Base-by-base conservation (phyloP, 225 moss, liverwort and hornwort genomes). In the Pseudoscleropodium purum region DNA sequence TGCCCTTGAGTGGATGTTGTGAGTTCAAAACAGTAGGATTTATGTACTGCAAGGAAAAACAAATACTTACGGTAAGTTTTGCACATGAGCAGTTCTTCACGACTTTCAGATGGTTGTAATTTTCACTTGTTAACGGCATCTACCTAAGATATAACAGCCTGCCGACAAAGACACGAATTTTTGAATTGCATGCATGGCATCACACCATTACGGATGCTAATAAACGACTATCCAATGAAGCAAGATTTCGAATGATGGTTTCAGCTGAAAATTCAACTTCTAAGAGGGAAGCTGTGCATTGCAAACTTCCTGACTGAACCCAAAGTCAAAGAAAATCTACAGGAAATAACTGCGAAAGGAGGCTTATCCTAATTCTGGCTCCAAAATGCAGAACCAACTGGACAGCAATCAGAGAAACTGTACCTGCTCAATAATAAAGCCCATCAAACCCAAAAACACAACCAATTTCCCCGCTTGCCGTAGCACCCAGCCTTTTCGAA, bases 341-440 rank as follows among this genome's bases (percentile, higher is more conserved):
- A 79, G 11, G 18, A 79, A 57, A 39, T 57, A 79, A 52, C 87
- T 83, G 63, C 36, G 15, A 63, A 78, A 70, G 31, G 54, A 86
- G 47, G 69, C 34, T 41, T 34, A 45, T 63, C 65, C 79, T 65
- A 16, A 73, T 81, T 80, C 72, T 74, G 37, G 18, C 25, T 75
- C 57, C 49, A 87, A 26, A 84, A 54, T 90, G 83, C 78, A 83
- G 65, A 85, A 56, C 18, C 39, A 33, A 74, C 36, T 63, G 21
- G 41, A 54, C 64, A 88, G 87, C 31, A 33, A 75, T 30, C 26
- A 84, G 36, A 79, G 77, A 39, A 83, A 83, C 36, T 49, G 52
- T 87, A 96, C 98, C 98, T 98, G 97, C 93, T 98, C 98, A 63
- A 96, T 94, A 47, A 98, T 98, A 57, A 98, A 99, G 77, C 98